phyloP scores from a whole-genome alignment of 1,139 yeast genomes.

The Casaregolazyma suthepensis region DNA sequence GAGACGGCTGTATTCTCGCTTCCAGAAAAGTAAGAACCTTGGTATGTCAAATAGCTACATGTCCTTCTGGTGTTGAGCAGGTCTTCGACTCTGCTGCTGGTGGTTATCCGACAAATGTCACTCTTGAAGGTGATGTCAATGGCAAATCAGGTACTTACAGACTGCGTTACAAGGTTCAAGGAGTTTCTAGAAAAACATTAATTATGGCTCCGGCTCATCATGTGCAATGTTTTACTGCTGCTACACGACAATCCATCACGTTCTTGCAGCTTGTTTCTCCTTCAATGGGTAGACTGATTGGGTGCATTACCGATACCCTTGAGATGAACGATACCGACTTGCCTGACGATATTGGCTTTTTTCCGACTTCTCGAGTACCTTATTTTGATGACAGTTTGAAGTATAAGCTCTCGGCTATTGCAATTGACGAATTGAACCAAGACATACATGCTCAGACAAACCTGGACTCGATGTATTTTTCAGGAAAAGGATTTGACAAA shows the following conservation, averaged over 20 bases:
- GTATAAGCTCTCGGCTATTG: slow-evolving; percentile 40
- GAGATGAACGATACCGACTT: slow-evolving; percentile 48
- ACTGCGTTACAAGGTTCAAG: slow-evolving; percentile 47
- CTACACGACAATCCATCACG: slow-evolving; percentile 29
- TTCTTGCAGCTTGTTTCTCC: slow-evolving; percentile 51
- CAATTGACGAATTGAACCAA: slow-evolving; percentile 50
- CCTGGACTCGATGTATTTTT: slow-evolving; percentile 51
- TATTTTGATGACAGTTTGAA: not conserved
- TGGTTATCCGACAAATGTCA: slow-evolving; percentile 42
- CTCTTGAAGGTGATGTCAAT: slow-evolving; percentile 36
- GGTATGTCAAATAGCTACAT: slow-evolving; percentile 51
- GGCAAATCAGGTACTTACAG: slow-evolving; percentile 43
- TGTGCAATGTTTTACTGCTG: slow-evolving; percentile 42
- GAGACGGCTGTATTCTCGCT: slow-evolving; percentile 37
- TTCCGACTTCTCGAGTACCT: slow-evolving; percentile 39
- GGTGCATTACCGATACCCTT: slow-evolving; percentile 47
- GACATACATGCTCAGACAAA: slow-evolving; percentile 49
- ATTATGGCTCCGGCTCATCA: slow-evolving; percentile 75
- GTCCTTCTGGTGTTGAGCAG: slow-evolving; percentile 37
- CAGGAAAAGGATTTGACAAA: slow-evolving; percentile 69
- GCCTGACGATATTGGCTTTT: slow-evolving; percentile 41
- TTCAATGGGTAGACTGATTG: slow-evolving; percentile 62
- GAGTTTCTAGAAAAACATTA: slow-evolving; percentile 48
- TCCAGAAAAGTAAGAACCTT: slow-evolving; percentile 34
- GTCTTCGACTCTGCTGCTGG: slow-evolving; percentile 57